Conservation (phyloP, 352 stramenopile species). For the Plasmopara halstedii region DNA sequence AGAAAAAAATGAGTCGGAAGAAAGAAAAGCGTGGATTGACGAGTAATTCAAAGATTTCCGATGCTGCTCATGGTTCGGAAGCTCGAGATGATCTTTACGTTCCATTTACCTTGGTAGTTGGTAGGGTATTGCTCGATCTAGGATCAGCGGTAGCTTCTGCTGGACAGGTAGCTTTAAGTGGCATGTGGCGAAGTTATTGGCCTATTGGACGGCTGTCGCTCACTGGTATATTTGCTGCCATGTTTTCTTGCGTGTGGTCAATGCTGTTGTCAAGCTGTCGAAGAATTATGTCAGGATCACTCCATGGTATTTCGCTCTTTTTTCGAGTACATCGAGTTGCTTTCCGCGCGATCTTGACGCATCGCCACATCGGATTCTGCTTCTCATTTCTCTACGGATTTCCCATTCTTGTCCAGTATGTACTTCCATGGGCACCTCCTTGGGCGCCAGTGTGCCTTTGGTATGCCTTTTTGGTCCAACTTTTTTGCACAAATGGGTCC, state of each 20-base stretch:
- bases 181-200: constrained; percentile 16
- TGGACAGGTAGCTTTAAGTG: constrained; percentile 7
- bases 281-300: constrained; percentile 36
- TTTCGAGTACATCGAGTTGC: constrained; percentile 73
- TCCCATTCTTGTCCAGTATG: constrained; percentile 78
- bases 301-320: constrained; percentile 69
- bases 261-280: constrained; percentile 21
- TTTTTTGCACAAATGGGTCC: constrained; percentile 78
- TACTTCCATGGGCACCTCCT: constrained; percentile 82
- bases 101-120: constrained; percentile 8
- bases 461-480: constrained; percentile 85
- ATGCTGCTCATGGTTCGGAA: constrained; percentile 10
- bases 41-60: constrained; percentile 5
- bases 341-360: constrained; percentile 76
- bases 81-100: constrained; percentile 8
- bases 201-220: constrained; percentile 34
- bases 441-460: constrained; percentile 85
- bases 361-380: constrained; percentile 82
- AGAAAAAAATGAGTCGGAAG: constrained; percentile 42
- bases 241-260: constrained; percentile 54
- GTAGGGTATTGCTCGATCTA: constrained; percentile 8
- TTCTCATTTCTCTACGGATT: constrained; percentile 86
- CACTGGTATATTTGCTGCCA: constrained; percentile 29
- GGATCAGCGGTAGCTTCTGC: constrained; percentile 4
- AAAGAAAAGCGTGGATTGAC: constrained; percentile 46